phyloP scores from a whole-genome alignment of 2,329 filamentous ascomycete genomes.

The Gnomoniopsis smithogilvyi region DNA sequence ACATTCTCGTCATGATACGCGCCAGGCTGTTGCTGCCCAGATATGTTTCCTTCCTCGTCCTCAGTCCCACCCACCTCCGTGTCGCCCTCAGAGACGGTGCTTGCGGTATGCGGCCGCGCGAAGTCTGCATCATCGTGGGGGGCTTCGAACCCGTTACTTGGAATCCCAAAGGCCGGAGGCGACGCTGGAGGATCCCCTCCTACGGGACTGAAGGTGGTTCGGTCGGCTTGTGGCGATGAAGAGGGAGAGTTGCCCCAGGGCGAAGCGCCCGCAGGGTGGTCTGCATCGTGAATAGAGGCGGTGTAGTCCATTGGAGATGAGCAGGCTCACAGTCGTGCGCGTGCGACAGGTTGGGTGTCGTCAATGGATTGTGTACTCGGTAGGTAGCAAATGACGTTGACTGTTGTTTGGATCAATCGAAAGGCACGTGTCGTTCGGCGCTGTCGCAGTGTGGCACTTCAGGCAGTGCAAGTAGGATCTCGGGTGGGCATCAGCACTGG shows the following conservation, averaged over 20 bases:
- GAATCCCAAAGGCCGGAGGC: constrained; percentile 38
- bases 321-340: background rate
- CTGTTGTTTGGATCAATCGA: background rate
- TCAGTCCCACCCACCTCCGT: constrained; percentile 31
- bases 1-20: constrained; percentile 6
- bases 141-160: constrained; percentile 40
- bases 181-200: constrained; percentile 37
- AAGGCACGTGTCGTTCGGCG: background rate
- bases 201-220: constrained; percentile 39
- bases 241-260: constrained; percentile 56
- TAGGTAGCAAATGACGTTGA: constrained; percentile 20
- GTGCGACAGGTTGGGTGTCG: background rate
- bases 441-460: background rate
- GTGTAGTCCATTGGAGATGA: constrained; percentile 52
- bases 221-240: constrained; percentile 46
- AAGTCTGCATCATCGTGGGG: constrained; percentile 34
- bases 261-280: constrained; percentile 49
- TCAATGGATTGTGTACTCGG: background rate
- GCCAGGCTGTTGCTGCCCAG: constrained; percentile 14
- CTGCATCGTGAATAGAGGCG: constrained; percentile 51
- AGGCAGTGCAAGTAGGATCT: background rate
- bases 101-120: constrained; percentile 43
- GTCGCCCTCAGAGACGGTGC: constrained; percentile 42
- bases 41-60: constrained; percentile 25
- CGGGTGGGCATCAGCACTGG: background rate